Evolutionary conservation across 2,329 filamentous ascomycete genomes (phyloP).

Genomic region (Claviceps maximensis): DNA sequence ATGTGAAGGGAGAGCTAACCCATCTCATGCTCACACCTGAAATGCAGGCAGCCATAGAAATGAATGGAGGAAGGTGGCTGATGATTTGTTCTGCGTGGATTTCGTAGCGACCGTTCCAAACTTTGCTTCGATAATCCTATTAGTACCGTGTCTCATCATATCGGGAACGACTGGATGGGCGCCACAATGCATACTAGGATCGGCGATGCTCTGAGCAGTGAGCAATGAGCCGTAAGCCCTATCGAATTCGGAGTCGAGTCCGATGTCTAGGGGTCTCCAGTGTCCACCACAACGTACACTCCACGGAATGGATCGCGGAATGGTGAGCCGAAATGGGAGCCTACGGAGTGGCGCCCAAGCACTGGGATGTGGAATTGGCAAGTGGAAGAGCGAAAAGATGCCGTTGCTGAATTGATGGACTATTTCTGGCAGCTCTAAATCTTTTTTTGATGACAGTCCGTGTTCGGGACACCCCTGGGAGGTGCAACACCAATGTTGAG

Average conservation of each 20-base stretch:
- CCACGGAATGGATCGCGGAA: background rate
- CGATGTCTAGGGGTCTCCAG: background rate
- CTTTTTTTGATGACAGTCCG: background rate
- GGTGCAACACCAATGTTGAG: background rate
- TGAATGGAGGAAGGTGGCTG: background rate
- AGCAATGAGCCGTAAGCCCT: too few species aligned
- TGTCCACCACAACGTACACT: background rate
- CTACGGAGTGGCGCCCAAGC: background rate
- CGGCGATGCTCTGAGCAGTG: background rate
- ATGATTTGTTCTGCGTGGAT: background rate
- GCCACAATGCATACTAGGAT: too few species aligned
- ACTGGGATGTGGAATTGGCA: background rate
- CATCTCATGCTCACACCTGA: background rate
- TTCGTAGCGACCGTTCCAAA: background rate
- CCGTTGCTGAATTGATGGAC: background rate
- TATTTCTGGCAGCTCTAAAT: background rate
- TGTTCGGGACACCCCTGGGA: constrained; percentile 1
- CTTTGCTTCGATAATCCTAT: background rate
- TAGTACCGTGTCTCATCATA: background rate
- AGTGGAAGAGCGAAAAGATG: background rate
- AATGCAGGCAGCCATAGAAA: background rate
- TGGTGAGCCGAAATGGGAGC: background rate
- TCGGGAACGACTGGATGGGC: background rate
- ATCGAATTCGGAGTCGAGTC: background rate
- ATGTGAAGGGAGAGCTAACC: background rate